phyloP scores from a whole-genome alignment of 1,284 basidiomycete genomes.

The Bjerkandera adusta region DNA sequence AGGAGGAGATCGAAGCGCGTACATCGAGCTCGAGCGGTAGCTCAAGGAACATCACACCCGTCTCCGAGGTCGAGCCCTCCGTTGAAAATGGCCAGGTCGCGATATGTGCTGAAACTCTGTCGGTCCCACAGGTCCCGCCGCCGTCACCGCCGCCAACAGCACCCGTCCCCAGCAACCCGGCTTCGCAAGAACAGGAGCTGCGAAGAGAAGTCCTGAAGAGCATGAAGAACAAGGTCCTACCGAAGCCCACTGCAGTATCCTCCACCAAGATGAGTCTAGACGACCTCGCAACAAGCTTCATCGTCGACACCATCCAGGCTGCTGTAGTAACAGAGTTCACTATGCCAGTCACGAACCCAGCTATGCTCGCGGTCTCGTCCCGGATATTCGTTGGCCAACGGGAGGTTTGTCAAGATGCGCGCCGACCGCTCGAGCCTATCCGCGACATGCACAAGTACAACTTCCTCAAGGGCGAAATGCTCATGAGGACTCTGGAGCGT shows the following conservation, averaged over 20 bases:
- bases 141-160: not conserved
- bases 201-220: no score
- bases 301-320: conserved; percentile 50
- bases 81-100: not conserved
- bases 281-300: conserved; percentile 52
- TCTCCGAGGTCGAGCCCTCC: conserved; percentile 1
- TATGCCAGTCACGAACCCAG: not conserved
- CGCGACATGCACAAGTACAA: no score
- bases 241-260: no score
- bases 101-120: not conserved
- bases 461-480: no score
- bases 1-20: no score
- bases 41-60: no score
- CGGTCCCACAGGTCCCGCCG: not conserved
- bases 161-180: not conserved
- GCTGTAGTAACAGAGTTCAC: no score
- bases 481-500: no score
- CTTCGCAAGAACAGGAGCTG: not conserved
- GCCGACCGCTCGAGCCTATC: no score
- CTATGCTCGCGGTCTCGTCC: conserved; percentile 1
- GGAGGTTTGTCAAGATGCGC: not conserved
- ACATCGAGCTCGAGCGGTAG: no score
- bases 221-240: no score
- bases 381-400: not conserved
- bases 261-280: conserved; percentile 34